These are phyloP conservation scores for Aureobasidium subglaciale DNA, from an alignment of 2,329 filamentous ascomycete genomes.

Conservation along the genomic window DNA sequence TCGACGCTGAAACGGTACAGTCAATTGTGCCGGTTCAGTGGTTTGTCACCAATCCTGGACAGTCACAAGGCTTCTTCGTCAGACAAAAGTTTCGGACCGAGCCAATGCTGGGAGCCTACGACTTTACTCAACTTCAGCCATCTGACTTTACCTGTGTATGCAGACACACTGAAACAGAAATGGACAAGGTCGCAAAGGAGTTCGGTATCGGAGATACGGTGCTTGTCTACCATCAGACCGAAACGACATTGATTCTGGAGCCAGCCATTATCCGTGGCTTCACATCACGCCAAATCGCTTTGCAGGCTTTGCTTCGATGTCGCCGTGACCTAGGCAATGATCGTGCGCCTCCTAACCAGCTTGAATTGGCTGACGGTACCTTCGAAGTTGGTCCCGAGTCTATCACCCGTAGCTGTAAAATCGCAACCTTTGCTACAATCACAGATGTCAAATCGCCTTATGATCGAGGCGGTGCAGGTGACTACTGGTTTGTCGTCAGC, in stretches of 20 bases:
- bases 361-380: slow-evolving; percentile 49
- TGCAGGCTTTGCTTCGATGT: slow-evolving; percentile 51
- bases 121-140: slow-evolving; percentile 53
- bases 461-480: slow-evolving; percentile 55
- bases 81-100: slow-evolving; percentile 60
- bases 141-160: slow-evolving; percentile 51
- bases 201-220: slow-evolving; percentile 55
- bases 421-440: slow-evolving; percentile 47
- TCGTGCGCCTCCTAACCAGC: slow-evolving; percentile 45
- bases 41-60: slow-evolving; percentile 47
- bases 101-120: slow-evolving; percentile 38
- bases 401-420: slow-evolving; percentile 51
- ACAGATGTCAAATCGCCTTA: slow-evolving; percentile 56
- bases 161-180: slow-evolving; percentile 18
- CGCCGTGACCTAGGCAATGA: slow-evolving; percentile 25
- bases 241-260: slow-evolving; percentile 40
- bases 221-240: slow-evolving; percentile 36
- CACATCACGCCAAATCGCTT: slow-evolving; percentile 27
- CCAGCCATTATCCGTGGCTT: slow-evolving; percentile 52
- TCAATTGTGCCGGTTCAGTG: slow-evolving; percentile 51
- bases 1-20: slow-evolving; percentile 51
- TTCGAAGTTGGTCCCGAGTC: slow-evolving; percentile 31
- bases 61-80: slow-evolving; percentile 50
- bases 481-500: slow-evolving; percentile 49
- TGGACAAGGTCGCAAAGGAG: slow-evolving; percentile 17